Conservation (phyloP, 2,329 filamentous ascomycete species). For the Magnaporthiopsis incrustans region DNA sequence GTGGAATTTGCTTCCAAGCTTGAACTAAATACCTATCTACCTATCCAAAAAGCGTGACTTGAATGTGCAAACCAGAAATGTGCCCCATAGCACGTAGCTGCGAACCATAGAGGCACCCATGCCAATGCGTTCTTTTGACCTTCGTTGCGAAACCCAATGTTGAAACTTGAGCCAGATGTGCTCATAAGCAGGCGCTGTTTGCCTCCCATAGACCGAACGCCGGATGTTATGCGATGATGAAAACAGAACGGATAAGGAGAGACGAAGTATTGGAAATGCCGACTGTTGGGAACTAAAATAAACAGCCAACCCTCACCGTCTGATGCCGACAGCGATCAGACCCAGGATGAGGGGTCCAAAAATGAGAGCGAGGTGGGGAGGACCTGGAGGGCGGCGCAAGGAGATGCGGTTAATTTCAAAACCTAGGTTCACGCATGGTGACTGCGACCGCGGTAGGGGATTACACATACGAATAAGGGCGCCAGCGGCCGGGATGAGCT, state of each 20-base stretch:
- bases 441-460: neutral
- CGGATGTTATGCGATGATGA: neutral
- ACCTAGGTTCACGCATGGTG: neutral
- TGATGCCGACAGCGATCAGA: slow-evolving; percentile 19
- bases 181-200: neutral
- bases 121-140: neutral
- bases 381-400: slow-evolving; percentile 16
- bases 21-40: neutral
- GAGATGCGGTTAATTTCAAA: neutral
- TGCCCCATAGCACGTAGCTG: neutral
- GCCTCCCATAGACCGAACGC: neutral
- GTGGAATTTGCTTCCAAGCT: neutral
- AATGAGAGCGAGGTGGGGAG: slow-evolving; percentile 38
- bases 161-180: neutral
- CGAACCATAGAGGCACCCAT: neutral
- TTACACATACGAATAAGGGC: neutral
- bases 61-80: neutral
- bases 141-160: neutral
- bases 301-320: slow-evolving; percentile 16
- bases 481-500: slow-evolving; percentile 57
- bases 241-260: slow-evolving; percentile 12
- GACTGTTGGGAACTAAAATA: neutral
- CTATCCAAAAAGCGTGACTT: neutral
- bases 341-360: slow-evolving; percentile 39
- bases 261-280: neutral